Evolutionary conservation across 192 early-diverging fungal species (phyloP).

Genomic region (Coemansia sp.): DNA sequence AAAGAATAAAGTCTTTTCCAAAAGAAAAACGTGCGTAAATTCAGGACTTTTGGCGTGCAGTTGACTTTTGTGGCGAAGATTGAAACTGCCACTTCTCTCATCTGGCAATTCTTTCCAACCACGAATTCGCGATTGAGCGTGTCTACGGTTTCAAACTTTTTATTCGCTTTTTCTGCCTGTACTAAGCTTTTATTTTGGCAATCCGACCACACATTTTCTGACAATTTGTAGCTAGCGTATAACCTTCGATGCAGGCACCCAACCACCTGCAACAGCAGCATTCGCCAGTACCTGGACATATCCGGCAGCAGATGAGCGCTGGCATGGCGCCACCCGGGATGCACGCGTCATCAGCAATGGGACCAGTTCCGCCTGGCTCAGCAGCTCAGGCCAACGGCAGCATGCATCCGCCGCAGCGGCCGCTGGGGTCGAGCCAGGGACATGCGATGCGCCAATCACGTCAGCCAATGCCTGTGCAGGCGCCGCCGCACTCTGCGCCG

Average conservation of each 20-base stretch:
- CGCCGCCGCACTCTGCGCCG: slow-evolving; percentile 16
- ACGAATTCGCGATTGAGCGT: background rate
- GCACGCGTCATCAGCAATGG: slow-evolving; percentile 32
- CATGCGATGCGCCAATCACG: slow-evolving; percentile 26
- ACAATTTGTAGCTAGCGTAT: background rate
- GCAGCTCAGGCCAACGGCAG: slow-evolving; percentile 32
- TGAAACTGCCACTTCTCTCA: background rate
- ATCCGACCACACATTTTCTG: background rate
- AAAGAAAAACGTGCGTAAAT: slow-evolving; percentile 7
- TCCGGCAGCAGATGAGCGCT: slow-evolving; percentile 27
- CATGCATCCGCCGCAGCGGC: slow-evolving; percentile 27
- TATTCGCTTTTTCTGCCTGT: background rate
- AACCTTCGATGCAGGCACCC: slow-evolving; percentile 39
- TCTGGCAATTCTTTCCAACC: background rate
- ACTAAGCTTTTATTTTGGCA: background rate
- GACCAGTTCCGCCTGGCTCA: slow-evolving; percentile 15
- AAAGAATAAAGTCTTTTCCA: background rate
- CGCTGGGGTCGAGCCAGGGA: slow-evolving; percentile 22
- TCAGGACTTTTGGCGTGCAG: background rate
- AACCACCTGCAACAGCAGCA: slow-evolving; percentile 44
- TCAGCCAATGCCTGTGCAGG: slow-evolving; percentile 22
- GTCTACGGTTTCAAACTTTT: background rate
- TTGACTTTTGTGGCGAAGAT: background rate
- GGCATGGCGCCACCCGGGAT: slow-evolving; percentile 45
- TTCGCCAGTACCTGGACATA: slow-evolving; percentile 35